Conservation (phyloP, 306 rosid genomes). For the Sophora flavescens region DNA sequence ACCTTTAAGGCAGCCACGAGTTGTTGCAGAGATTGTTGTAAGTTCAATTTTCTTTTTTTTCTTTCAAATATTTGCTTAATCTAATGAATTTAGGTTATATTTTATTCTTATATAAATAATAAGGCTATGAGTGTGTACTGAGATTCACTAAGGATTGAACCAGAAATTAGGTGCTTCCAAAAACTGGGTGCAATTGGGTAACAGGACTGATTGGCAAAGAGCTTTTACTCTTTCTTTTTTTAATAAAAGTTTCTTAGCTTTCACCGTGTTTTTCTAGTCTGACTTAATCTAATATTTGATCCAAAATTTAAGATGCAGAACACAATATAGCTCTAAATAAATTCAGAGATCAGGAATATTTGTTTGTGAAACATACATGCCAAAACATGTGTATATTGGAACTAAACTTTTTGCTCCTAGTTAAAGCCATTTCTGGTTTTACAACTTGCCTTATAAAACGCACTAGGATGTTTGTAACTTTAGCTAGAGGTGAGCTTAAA, state of each 20-base stretch:
- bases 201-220: slow-evolving; percentile 20
- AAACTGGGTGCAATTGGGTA: background rate
- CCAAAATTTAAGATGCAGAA: slow-evolving; percentile 12
- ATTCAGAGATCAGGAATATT: slow-evolving; percentile 3
- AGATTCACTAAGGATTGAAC: background rate
- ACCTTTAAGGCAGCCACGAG: slow-evolving; percentile 58
- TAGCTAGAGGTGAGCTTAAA: slow-evolving; percentile 10
- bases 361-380: slow-evolving; percentile 11
- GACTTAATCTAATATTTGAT: background rate
- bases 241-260: background rate
- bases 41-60: slow-evolving; percentile 45
- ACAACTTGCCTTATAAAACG: background rate
- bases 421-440: background rate
- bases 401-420: background rate
- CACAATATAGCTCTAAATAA: slow-evolving; percentile 10
- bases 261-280: slow-evolving; percentile 5
- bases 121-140: background rate
- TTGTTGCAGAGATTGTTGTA: slow-evolving; percentile 72
- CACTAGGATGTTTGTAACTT: background rate
- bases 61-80: background rate
- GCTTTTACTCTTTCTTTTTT: background rate
- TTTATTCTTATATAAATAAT: background rate
- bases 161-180: background rate
- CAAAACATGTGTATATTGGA: slow-evolving; percentile 13
- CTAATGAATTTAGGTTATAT: slow-evolving; percentile 3